Evolutionary conservation across 2,329 filamentous ascomycete genomes (phyloP), one percentile per base, ranked within the genome.

Genomic region (Aspergillus candidus): DNA sequence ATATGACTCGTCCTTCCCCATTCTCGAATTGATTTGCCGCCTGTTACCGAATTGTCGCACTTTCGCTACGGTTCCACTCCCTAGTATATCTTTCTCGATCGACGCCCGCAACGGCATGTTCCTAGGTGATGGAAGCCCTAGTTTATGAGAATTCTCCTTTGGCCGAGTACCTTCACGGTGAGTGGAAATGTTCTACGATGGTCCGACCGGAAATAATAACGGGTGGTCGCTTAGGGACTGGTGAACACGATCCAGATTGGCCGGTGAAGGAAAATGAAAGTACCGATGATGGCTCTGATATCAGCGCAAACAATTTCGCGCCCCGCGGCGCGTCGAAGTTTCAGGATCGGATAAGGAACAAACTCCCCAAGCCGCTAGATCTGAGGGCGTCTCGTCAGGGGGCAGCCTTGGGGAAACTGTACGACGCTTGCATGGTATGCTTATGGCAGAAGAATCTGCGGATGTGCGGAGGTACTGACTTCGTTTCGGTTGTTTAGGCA

Each of bases 81-180:
- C 14, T 11, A 11, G 36, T 15, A 35, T 34, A 43, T 30, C 38
- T 13, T 39, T 46, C 32, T 41, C 41, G 22, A 36, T 39, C 43
- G n/a, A 41, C 36, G 30, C 35, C 32, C 29, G 27, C 32, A 40
- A 47, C 57, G 60, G 61, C 55, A 65, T 66, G 65, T 56, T 52
- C 51, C 47, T 47, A 48, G 53, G 68, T 57, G 66, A 93, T 96
- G 90, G 90, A 95, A 78, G 82, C 86, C 61, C 77, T 95, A 59
- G 81, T 95, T 57, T 86, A 86, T 70, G 81, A 93, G 71, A 83
- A 89, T 71, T 86, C 87, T 65, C 90, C 90, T 58, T 77, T 96
- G 70, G 89, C 88, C 63, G 82, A 86, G 61, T 93, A 93, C 72
- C 81, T 96, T 57, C 84, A 90, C 80, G 89, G 90, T 93, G 69